A percentile compares a stretch with the other conserved stretches of the same genome.
Conservation (phyloP, 495 filamentous ascomycete species). For the Achaetomiella virescens region DNA sequence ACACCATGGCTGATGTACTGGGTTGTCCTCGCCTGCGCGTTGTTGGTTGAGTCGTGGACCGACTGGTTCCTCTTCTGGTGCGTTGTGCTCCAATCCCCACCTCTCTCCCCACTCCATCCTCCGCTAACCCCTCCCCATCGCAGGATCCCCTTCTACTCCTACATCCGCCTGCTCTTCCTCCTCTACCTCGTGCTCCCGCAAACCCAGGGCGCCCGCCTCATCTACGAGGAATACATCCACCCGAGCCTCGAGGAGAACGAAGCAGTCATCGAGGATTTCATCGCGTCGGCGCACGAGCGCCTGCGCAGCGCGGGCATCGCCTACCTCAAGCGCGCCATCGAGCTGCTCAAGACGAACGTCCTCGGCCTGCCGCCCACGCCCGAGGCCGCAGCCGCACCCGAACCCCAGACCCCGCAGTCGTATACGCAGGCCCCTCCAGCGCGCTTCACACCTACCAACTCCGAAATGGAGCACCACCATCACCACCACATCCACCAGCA, state of each 20-base stretch:
- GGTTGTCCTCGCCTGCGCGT: slow-evolving; percentile 78
- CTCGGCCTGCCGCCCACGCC: slow-evolving; percentile 57
- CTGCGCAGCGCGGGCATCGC: slow-evolving; percentile 70
- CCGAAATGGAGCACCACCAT: slow-evolving; percentile 34
- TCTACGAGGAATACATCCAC: slow-evolving; percentile 81
- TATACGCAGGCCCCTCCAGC: slow-evolving; percentile 79
- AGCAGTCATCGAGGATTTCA: slow-evolving; percentile 81
- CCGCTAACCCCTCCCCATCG: not conserved
- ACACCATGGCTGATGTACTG: slow-evolving; percentile 99
- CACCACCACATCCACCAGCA: slow-evolving; percentile 9
- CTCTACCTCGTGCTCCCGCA: slow-evolving; percentile 97
- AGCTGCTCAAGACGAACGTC: slow-evolving; percentile 65
- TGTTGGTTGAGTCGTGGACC: slow-evolving; percentile 80
- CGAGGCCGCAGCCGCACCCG: slow-evolving; percentile 33
- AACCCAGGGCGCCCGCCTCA: slow-evolving; percentile 77
- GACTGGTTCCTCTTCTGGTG: slow-evolving; percentile 81
- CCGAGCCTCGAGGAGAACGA: slow-evolving; percentile 88
- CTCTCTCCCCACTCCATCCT: not conserved
- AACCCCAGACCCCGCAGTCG: slow-evolving; percentile 42
- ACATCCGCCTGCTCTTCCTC: slow-evolving; percentile 79
- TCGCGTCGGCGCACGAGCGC: slow-evolving; percentile 72
- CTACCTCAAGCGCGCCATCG: slow-evolving; percentile 74
- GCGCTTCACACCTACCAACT: slow-evolving; percentile 74
- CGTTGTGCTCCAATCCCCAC: slow-evolving; percentile 2
- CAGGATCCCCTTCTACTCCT: slow-evolving; percentile 91